These are phyloP conservation scores for Cardiospermum halicacabum DNA, from an alignment of 345 rosid genomes.

Conservation along the genomic window DNA sequence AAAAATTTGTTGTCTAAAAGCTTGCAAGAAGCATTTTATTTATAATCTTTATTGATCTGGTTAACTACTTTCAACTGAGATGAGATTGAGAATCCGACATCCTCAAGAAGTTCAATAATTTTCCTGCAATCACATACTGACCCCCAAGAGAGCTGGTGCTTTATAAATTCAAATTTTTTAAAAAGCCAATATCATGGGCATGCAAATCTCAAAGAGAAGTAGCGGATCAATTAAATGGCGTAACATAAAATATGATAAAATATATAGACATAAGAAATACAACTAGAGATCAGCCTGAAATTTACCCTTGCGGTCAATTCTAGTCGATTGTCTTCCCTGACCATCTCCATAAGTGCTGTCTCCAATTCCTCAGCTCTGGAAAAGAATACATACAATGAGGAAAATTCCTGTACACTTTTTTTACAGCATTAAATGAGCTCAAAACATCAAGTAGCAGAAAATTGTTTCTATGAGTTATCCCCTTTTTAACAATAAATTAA, in stretches of 20 bases:
- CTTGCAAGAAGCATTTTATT: background rate
- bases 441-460: conserved; percentile 1
- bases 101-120: background rate
- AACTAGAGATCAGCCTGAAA: background rate
- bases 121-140: background rate
- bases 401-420: conserved; percentile 1
- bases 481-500: conserved; percentile 11
- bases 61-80: background rate
- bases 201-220: background rate
- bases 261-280: background rate
- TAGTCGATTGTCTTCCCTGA: conserved; percentile 77
- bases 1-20: background rate
- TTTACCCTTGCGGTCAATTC: conserved; percentile 75
- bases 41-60: background rate
- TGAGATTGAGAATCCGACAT: background rate
- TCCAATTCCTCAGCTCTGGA: conserved; percentile 94
- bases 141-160: background rate
- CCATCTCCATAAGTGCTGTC: conserved; percentile 91
- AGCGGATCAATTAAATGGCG: background rate
- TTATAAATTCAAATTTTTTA: conserved; percentile 5
- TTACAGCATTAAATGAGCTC: conserved; percentile 9
- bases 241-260: background rate
- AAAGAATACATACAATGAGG: conserved; percentile 15
- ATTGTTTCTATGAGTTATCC: conserved; percentile 6
- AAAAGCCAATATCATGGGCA: background rate